Evolutionary conservation across 2,329 filamentous ascomycete genomes (phyloP), one percentile per base, ranked within the genome.

Genomic region (Aspergillus sp.): DNA sequence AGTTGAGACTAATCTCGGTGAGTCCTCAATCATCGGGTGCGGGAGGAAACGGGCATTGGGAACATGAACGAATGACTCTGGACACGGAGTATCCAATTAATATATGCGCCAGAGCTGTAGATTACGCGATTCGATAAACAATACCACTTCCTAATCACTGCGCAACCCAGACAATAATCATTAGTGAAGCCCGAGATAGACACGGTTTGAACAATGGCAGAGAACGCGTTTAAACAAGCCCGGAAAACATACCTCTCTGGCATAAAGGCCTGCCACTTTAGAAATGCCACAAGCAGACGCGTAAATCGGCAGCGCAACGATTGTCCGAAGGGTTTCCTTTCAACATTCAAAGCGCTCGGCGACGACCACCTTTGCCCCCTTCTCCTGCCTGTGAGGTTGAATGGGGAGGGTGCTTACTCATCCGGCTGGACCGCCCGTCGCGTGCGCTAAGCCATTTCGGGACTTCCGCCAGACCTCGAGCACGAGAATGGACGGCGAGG

Each of bases 351-450:
- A 66, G 67, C 70, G 60, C 48, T 60, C 66, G 66, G 67, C 62
- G 61, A 64, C 64, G 66, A 62, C 68, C 62, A 61, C 62, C 60
- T 61, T 59, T 60, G 58, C 59, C 67, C 68, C 71, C 66, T 71
- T 73, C 65, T 65, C 67, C 63, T 68, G 57, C 62, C 60, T 59
- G 66, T 66, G 67, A 68, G 69, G 71, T 74, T 70, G 71, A 71
- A 66, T 69, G 65, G 48, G 42, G 41, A 64, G 58, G 62, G 30
- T 58, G 71, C 71, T 74, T 70, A 74, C 66, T 74, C 68, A 74
- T 63, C 63, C 24, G 55, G 30, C 56, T 62, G 48, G 59, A 64
- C 52, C 55, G 53, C 48, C 51, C 39, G 48, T 42, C 11, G 13
- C 7, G 36, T 20, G 26, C 54, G 61, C 71, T 74, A 74, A 70